These are phyloP conservation scores for Globisporangium uncinulatum DNA, from an alignment of 352 stramenopile species.

Conservation along the genomic window DNA sequence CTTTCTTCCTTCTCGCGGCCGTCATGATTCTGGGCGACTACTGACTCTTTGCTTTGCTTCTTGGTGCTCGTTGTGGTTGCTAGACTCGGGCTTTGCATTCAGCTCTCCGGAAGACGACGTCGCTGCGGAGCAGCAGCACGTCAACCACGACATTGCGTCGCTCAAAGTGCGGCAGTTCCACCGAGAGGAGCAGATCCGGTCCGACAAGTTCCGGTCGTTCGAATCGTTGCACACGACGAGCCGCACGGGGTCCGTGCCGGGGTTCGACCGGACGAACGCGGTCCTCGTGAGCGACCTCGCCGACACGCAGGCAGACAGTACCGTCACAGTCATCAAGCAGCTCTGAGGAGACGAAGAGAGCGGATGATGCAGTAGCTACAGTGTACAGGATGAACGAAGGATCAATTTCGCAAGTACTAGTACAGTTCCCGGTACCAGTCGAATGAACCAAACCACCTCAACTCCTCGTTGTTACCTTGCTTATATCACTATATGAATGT, in stretches of 20 bases:
- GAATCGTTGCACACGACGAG: neutral
- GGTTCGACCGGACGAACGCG: constrained; percentile 9
- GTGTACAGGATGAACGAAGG: no score
- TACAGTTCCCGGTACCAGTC: no score
- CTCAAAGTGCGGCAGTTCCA: constrained; percentile 42
- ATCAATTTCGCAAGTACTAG: no score
- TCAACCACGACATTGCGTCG: constrained; percentile 32
- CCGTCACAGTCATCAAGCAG: constrained; percentile 5
- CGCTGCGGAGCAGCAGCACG: neutral
- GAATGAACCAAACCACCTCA: no score
- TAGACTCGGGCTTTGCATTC: constrained; percentile 52
- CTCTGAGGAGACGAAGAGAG: neutral
- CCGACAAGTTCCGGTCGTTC: constrained; percentile 11
- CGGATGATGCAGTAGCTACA: neutral
- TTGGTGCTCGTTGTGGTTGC: neutral
- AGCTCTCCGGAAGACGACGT: constrained; percentile 28
- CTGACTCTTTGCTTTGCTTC: constrained; percentile 7
- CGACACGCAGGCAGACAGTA: neutral
- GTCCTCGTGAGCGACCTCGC: constrained; percentile 14
- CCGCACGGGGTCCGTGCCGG: neutral
- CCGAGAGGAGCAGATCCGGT: constrained; percentile 14
- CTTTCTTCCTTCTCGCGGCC: no score
- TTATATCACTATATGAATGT: neutral
- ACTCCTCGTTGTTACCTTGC: no score
- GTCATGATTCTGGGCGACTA: neutral